Evolutionary conservation across 257 asterid genomes (phyloP).

Genomic region (Sherardia arvensis): DNA sequence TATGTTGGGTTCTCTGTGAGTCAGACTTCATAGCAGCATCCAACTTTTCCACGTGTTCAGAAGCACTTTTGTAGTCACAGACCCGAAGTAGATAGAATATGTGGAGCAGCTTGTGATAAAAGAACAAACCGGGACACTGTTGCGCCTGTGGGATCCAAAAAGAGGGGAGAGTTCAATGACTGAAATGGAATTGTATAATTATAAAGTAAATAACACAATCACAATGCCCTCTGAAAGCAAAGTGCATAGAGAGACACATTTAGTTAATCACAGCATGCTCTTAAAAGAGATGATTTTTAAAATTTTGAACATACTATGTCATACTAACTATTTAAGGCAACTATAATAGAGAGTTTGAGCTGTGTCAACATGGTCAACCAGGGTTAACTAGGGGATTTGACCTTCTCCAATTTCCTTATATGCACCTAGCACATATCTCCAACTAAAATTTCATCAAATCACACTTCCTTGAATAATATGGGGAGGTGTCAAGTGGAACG

Average conservation of each 20-base stretch:
- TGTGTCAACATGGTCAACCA: not conserved
- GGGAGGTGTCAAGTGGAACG: too few species aligned
- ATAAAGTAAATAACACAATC: not conserved
- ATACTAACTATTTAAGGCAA: not conserved
- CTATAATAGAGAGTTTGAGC: not conserved
- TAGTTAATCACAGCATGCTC: too few species aligned
- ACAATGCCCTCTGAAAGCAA: not conserved
- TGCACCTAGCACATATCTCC: too few species aligned
- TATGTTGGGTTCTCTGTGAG: slow-evolving; percentile 52
- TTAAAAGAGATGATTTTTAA: too few species aligned
- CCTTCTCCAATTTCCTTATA: too few species aligned
- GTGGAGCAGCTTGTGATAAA: slow-evolving; percentile 84
- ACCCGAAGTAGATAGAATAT: slow-evolving; percentile 82
- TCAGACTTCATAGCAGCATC: slow-evolving; percentile 84
- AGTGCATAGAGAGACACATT: not conserved
- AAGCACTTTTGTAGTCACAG: slow-evolving; percentile 91
- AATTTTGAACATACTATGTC: not conserved
- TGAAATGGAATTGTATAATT: slow-evolving; percentile 7
- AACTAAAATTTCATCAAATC: too few species aligned
- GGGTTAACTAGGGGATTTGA: too few species aligned
- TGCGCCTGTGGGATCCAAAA: slow-evolving; percentile 44
- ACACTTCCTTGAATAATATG: too few species aligned
- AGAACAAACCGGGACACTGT: slow-evolving; percentile 68
- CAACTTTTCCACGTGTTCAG: slow-evolving; percentile 69
- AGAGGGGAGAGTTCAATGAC: slow-evolving; percentile 12